These are phyloP conservation scores for Aspergillus fructus DNA, from an alignment of 2,329 filamentous ascomycete genomes.

Conservation along the genomic window DNA sequence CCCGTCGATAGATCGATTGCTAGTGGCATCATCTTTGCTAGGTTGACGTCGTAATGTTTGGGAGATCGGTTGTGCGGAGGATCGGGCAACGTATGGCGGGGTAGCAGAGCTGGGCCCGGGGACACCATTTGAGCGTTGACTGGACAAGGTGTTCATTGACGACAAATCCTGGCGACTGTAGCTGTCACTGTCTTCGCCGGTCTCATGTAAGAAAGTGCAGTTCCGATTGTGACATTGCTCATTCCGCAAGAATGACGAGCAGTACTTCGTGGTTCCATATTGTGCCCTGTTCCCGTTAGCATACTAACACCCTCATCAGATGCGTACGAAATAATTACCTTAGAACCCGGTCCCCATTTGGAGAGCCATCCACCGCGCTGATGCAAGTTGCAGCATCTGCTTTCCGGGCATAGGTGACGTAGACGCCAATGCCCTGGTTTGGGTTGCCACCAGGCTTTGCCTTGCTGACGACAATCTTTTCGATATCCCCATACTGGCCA, in stretches of 20 bases:
- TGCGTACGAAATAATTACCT: constrained; percentile 57
- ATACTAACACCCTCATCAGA: background rate
- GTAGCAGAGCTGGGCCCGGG: constrained; percentile 23
- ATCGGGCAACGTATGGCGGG: constrained; percentile 46
- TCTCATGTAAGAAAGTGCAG: constrained; percentile 97
- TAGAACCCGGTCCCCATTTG: constrained; percentile 82
- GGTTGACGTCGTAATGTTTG: constrained; percentile 69
- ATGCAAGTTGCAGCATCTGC: constrained; percentile 90
- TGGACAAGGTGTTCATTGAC: constrained; percentile 86
- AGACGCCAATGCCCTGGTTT: constrained; percentile 89
- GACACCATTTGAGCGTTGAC: constrained; percentile 57
- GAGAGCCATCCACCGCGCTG: constrained; percentile 83
- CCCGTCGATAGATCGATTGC: constrained; percentile 63
- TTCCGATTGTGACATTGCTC: constrained; percentile 93
- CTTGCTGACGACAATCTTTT: constrained; percentile 98
- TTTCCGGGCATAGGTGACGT: constrained; percentile 95
- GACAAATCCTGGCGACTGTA: constrained; percentile 93
- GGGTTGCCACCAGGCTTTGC: constrained; percentile 70
- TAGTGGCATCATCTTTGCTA: constrained; percentile 71
- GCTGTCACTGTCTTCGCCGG: constrained; percentile 96
- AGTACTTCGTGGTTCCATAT: constrained; percentile 95
- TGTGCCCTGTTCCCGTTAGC: constrained; percentile 53
- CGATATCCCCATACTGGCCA: constrained; percentile 95
- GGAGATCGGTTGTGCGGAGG: constrained; percentile 51
- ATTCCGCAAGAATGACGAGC: constrained; percentile 91